Base-by-base conservation (phyloP, 305 asterid genomes). In the Ilex paraguariensis region DNA sequence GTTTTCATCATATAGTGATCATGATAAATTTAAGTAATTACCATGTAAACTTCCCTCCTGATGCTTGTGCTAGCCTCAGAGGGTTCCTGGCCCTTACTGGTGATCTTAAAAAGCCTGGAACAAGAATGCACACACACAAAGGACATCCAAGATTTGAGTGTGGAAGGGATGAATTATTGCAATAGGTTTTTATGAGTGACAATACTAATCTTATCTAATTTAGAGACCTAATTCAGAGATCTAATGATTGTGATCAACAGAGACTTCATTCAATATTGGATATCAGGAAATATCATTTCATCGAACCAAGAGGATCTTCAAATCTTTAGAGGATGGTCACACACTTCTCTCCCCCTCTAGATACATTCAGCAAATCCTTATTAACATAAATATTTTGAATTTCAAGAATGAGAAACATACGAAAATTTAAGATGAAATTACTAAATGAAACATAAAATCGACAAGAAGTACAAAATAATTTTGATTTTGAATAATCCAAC, bases 11-110 rank as follows among this genome's bases (percentile, higher is more conserved):
- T 21, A 21, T 21, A 21, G 28, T 21, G 28, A 21, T 21, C 28
- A 21, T 21, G 28, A 21, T 21, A 21, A 21, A 21, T 21, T 21
- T 21, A 36, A 36, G 15, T 46, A 46, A 2, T 62, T 84, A 88
- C 98, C 96, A 88, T 60, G 90, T 88, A 72, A 68, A 67, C 66
- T 75, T 91, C 59, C 91, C 96, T 67, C 84, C 87, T 4, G 95
- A 85, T 54, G 95, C 85, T 74, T 76, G 67, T 58, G 87, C 85
- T 51, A 80, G 68, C 87, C 70, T 77, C 14, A 84, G 66, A 60
- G 91, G 92, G 79, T 91, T 91, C 78, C 91, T 77, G 10, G 95
- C 78, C 15, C 73, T 65, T 68, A 76, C 81, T 0, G 84, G 76
- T 48, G 94, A 60, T 68, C 66, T 86, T 40, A 86, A 39, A 50